Base-by-base conservation (phyloP, 441 rosid genomes). In the Erysimum cheiri region DNA sequence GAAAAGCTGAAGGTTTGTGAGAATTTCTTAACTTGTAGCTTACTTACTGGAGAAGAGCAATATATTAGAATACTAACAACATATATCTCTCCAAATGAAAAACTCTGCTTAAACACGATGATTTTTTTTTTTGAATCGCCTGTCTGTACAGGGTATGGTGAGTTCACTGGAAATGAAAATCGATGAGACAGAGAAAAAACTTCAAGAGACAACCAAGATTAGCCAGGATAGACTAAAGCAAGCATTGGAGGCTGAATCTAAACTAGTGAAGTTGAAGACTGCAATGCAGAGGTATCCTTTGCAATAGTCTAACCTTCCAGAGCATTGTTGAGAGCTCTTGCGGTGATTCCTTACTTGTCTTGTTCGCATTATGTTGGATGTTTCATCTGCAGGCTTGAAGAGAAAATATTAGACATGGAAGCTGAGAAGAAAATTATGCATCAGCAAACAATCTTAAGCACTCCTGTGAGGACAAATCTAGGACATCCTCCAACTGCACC, bases 201-300 rank as follows among this genome's bases (percentile, higher is more conserved):
- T 91, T 76, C 92, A 85, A 76, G 97, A 89, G 85, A 84, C 97
- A 2, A 91, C 75, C 80, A 90, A 77, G 79, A 64, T 87, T 39
- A 87, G 99, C 71, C 96, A 96, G 80, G 97, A 93, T 77, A 85
- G 98, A 76, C 76, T 93, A 79, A 86, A 91, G 80, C 98, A 96
- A 80, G 97, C 98, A 72, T 31, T 83, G 80, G 98, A 85, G 22
- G 98, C 97, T 13, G 98, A 96, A 74, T 82, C 94, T 36, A 96
- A 85, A 81, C 67, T 93, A 56, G 89, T 91, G 74, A 88, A 84
- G 78, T 79, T 96, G 83, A 91, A 87, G 88, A 91, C 90, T 69
- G 88, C 81, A 59, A 86, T 93, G 97, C 91, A 93, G 54, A 91
- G 94, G 99, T 96, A 62, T 41, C 64, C 67, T 31, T 40, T 58